These are phyloP conservation scores for Clonostachys rhizophaga DNA, from an alignment of 2,329 filamentous ascomycete species.

Conservation along the genomic window DNA sequence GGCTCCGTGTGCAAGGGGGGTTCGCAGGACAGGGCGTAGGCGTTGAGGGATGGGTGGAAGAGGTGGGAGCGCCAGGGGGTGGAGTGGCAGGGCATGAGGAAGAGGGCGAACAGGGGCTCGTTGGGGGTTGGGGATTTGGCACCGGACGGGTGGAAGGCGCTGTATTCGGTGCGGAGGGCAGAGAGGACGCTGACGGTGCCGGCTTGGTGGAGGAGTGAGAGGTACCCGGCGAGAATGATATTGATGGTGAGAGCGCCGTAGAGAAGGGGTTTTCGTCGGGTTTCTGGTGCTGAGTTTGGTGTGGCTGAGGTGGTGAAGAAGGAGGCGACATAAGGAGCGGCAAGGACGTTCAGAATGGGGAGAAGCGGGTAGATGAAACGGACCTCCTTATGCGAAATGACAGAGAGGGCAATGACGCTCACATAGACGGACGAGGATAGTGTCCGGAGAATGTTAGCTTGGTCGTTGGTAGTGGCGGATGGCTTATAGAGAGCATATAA, in stretches of 20 bases:
- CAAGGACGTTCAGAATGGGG: slow-evolving; percentile 77
- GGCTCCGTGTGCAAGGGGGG: slow-evolving; percentile 70
- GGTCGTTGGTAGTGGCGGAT: slow-evolving; percentile 21
- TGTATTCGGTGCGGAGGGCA: slow-evolving; percentile 72
- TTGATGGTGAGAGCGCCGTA: slow-evolving; percentile 60
- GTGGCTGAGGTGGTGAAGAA: slow-evolving; percentile 52
- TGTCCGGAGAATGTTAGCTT: slow-evolving; percentile 25
- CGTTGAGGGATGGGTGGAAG: slow-evolving; percentile 67
- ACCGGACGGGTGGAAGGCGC: slow-evolving; percentile 42
- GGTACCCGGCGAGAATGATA: slow-evolving; percentile 66
- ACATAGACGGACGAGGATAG: slow-evolving; percentile 55
- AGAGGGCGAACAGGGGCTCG: slow-evolving; percentile 61
- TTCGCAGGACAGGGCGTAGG: slow-evolving; percentile 86
- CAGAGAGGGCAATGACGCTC: slow-evolving; percentile 61
- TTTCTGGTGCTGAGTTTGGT: slow-evolving; percentile 16
- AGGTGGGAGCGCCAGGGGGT: slow-evolving; percentile 93
- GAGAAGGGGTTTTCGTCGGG: slow-evolving; percentile 53
- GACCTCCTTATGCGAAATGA: slow-evolving; percentile 93
- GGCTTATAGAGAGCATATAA: slow-evolving; percentile 57
- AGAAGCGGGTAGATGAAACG: slow-evolving; percentile 94
- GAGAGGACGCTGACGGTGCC: slow-evolving; percentile 71
- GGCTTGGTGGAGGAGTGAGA: slow-evolving; percentile 72
- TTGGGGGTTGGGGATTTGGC: slow-evolving; percentile 9
- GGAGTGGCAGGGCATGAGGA: slow-evolving; percentile 93
- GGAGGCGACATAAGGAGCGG: slow-evolving; percentile 59